Base-by-base conservation (phyloP, 1,139 yeast species). In the Geotrichum klebahnii region DNA sequence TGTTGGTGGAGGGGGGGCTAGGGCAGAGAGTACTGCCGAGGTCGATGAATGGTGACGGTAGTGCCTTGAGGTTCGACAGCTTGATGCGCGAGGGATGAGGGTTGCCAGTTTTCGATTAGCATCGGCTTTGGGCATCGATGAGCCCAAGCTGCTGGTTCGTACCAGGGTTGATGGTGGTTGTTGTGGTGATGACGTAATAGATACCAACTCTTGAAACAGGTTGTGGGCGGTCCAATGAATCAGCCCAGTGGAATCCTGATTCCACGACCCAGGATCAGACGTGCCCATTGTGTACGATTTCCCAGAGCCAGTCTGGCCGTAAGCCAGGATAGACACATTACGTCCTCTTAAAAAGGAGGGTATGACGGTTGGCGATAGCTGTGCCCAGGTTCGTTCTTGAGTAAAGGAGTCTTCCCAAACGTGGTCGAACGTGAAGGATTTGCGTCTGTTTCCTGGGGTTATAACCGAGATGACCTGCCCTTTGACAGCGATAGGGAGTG, bases 261-360 rank as follows among this genome's bases (percentile, higher is more conserved):
- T 53, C 29, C 33, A 20, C n/a, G 36, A 8, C 16, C 31, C 6
- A 14, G 8, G 6, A 3, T 53, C 61, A 8, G 55, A 43, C 2
- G 65, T 61, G 14, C 67, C 67, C 63, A 63, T 59, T 5, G 67
- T 63, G 47, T 61, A 62, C 43, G 64, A 61, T 46, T 63, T 63
- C 4, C 67, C 67, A 1, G 64, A 55, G 1, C 66, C 67, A 19
- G 62, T 55, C 44, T 60, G 66, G 33, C 67, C 67, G 40, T 62
- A 62, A 1, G 65, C 66, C 60, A 63, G 57, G 19, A 63, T 52
- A 1, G 65, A 57, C 23, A 63, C 65, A 46, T 63, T 63, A 46
- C 58, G 61, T 2, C 66, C 66, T 22, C 55, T 53, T 1, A 60
- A 44, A 35, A 60, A 52, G 23, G 54, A 44, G 39, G 48, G 36